Percentiles rank a stretch among this genome's conserved stretches.
Evolutionary conservation across 257 asterid genomes (phyloP).

Genomic region (Ajuga chamaepitys): DNA sequence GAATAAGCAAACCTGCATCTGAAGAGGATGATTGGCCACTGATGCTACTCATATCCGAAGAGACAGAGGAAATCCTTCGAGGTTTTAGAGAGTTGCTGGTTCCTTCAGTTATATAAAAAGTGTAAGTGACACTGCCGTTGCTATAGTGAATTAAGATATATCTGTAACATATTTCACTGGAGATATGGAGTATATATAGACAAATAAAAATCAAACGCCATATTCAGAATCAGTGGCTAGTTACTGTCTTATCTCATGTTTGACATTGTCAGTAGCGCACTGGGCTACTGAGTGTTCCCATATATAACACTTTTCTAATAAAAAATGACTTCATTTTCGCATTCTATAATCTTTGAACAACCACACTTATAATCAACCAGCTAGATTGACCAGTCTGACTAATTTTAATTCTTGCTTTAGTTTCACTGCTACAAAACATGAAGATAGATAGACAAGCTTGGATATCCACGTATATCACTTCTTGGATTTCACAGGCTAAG

Average conservation of each 20-base stretch:
- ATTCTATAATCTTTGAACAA: background rate
- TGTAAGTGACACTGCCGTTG: background rate
- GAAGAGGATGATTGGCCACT: constrained; percentile 47
- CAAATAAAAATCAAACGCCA: background rate
- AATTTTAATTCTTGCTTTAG: background rate
- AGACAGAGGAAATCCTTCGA: constrained; percentile 52
- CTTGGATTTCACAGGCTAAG: background rate
- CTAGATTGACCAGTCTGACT: background rate
- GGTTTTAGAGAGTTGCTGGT: constrained; percentile 40
- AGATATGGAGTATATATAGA: background rate
- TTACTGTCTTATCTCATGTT: background rate
- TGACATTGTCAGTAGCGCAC: background rate
- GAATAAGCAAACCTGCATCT: constrained; percentile 46
- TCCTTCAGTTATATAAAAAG: constrained; percentile 26
- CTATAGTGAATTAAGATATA: background rate
- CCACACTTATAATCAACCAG: background rate
- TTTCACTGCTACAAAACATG: background rate
- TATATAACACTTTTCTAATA: background rate
- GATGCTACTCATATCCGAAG: constrained; percentile 73
- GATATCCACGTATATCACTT: background rate
- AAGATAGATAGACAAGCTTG: too few relatives aligned
- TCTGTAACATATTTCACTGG: background rate
- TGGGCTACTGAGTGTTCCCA: background rate
- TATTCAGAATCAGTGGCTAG: background rate
- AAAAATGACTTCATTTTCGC: background rate